A percentile compares a stretch with the other conserved stretches of the same genome.
Conservation (phyloP, 1,284 basidiomycete genomes). For the Heterobasidion occidentale region DNA sequence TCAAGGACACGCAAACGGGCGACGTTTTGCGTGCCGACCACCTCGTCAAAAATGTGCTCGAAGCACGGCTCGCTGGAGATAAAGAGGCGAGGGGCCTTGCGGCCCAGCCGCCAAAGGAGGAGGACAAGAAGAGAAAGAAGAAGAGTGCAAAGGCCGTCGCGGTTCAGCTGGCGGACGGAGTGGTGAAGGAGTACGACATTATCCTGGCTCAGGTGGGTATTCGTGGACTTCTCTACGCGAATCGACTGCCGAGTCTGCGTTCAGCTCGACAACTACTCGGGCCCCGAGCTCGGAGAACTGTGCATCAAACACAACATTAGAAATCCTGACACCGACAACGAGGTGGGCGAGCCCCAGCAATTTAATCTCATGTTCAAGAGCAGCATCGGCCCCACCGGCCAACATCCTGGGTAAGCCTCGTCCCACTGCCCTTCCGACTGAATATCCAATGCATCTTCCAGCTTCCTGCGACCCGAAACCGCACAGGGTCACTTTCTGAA, state of each 20-base stretch:
- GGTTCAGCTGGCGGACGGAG: conserved; percentile 73
- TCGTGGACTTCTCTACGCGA: neutral
- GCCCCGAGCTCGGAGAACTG: conserved; percentile 83
- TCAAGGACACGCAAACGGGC: conserved; percentile 89
- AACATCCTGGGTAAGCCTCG: conserved; percentile 79
- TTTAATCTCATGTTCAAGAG: conserved; percentile 99
- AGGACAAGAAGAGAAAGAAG: conserved; percentile 78
- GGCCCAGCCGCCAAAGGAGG: conserved; percentile 39
- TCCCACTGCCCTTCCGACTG: neutral
- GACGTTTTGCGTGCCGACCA: conserved; percentile 98
- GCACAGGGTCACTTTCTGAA: conserved; percentile 99
- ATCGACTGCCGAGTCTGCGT: neutral
- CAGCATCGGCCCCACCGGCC: conserved; percentile 95
- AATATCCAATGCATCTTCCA: conserved; percentile 18
- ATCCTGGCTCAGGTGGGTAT: conserved; percentile 76
- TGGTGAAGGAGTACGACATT: conserved; percentile 73
- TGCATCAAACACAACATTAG: conserved; percentile 79
- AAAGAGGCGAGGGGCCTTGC: conserved; percentile 81
- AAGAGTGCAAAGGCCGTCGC: conserved; percentile 73
- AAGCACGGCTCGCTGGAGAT: conserved; percentile 87
- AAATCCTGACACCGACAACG: conserved; percentile 92
- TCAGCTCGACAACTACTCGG: conserved; percentile 94
- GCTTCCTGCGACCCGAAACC: conserved; percentile 95
- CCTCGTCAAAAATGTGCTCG: conserved; percentile 89
- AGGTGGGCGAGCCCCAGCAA: conserved; percentile 86